Percentiles rank a stretch among this genome's conserved stretches.
Conservation (phyloP, 2,329 filamentous ascomycete genomes). For the Aureobasidium sp. region DNA sequence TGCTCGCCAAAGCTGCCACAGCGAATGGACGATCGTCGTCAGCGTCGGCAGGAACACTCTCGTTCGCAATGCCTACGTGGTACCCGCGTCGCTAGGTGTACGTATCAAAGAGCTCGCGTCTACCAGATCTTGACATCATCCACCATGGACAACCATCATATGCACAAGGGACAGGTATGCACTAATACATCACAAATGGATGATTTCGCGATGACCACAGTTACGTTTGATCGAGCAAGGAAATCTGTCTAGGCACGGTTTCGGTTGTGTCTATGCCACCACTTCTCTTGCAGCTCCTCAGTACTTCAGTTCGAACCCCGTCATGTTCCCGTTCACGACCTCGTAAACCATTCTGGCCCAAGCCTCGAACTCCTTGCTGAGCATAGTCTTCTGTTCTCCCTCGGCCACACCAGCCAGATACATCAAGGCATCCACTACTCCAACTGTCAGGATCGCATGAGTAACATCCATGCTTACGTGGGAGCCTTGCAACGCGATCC, state of each 20-base stretch:
- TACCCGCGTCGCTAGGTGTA: no score
- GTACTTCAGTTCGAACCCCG: slow-evolving; percentile 1
- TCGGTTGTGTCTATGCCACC: background rate
- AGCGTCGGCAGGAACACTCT: background rate
- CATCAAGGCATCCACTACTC: slow-evolving; percentile 16
- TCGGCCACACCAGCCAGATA: slow-evolving; percentile 16
- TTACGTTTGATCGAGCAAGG: background rate
- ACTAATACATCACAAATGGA: background rate
- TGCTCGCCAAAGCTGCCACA: background rate
- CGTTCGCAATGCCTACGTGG: no score
- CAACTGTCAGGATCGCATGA: background rate
- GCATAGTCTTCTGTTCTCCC: background rate
- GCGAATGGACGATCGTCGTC: background rate
- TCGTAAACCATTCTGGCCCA: background rate
- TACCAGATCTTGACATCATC: background rate
- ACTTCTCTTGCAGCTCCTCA: background rate
- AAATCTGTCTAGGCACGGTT: background rate
- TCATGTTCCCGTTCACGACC: background rate
- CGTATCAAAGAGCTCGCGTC: background rate
- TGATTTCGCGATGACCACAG: background rate
- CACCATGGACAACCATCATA: background rate
- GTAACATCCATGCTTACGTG: background rate
- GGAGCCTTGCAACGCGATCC: background rate
- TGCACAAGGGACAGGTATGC: background rate
- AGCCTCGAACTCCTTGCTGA: background rate